Evolutionary conservation across 2,329 filamentous ascomycete genomes (phyloP).

Genomic region (Fusarium sp.): DNA sequence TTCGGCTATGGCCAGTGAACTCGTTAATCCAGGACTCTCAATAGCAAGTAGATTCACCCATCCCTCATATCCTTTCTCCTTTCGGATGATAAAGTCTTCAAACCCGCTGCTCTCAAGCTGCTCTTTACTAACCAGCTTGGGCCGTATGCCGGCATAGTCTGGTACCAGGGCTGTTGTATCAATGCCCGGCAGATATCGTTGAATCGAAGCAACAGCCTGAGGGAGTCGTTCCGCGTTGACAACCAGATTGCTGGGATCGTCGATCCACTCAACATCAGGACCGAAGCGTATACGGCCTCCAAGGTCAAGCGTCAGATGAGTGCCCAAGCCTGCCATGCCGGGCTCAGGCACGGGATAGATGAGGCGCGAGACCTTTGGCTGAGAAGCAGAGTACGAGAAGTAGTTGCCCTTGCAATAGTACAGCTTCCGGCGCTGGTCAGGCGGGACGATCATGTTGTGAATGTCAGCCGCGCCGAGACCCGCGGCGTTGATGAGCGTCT

Average conservation of each 20-base stretch:
- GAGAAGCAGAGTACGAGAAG: slow-evolving; percentile 79
- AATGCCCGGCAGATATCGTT: slow-evolving; percentile 80
- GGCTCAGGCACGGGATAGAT: slow-evolving; percentile 89
- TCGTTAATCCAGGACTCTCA: slow-evolving; percentile 92
- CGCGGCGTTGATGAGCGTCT: slow-evolving; percentile 85
- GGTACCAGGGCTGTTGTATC: slow-evolving; percentile 73
- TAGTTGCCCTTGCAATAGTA: slow-evolving; percentile 96
- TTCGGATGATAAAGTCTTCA: slow-evolving; percentile 83
- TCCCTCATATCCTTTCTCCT: slow-evolving; percentile 80
- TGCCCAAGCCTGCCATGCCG: slow-evolving; percentile 86
- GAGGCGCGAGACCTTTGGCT: slow-evolving; percentile 74
- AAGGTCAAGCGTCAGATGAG: slow-evolving; percentile 92
- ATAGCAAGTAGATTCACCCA: slow-evolving; percentile 94
- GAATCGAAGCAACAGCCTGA: slow-evolving; percentile 78
- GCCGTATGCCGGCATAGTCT: slow-evolving; percentile 92
- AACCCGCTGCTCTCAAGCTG: slow-evolving; percentile 75
- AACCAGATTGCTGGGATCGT: slow-evolving; percentile 73
- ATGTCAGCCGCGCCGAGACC: slow-evolving; percentile 81
- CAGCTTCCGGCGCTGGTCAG: slow-evolving; percentile 65
- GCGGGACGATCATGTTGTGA: slow-evolving; percentile 82
- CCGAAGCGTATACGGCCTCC: slow-evolving; percentile 87
- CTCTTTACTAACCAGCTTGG: slow-evolving; percentile 76
- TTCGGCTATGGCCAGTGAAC: slow-evolving; percentile 85
- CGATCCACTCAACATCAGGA: slow-evolving; percentile 94
- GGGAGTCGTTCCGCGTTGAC: slow-evolving; percentile 72